Conservation (phyloP, 2,329 filamentous ascomycete genomes). For the Fusarium praegraminearum region DNA sequence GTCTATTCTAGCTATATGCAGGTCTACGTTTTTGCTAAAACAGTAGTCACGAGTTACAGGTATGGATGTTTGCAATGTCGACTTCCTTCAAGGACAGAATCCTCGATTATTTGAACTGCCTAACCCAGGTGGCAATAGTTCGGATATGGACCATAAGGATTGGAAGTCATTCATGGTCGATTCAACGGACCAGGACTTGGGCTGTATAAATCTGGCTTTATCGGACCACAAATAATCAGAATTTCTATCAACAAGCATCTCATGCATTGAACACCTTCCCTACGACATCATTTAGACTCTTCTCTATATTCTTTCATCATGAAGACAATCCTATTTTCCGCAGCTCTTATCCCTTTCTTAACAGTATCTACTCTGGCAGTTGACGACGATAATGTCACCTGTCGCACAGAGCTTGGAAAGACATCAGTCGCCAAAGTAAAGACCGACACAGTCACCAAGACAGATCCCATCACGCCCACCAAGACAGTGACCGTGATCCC, state of each 20-base stretch:
- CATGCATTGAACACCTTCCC: neutral
- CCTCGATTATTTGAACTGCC: neutral
- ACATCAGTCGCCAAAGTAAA: neutral
- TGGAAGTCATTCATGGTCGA: too few species aligned
- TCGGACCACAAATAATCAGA: too few species aligned
- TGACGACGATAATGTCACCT: neutral
- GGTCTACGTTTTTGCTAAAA: neutral
- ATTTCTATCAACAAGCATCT: neutral
- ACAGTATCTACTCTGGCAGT: neutral
- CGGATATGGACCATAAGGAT: neutral
- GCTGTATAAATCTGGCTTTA: neutral
- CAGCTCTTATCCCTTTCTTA: neutral
- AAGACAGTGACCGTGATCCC: constrained; percentile 7
- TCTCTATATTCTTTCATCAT: neutral
- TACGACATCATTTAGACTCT: too few species aligned
- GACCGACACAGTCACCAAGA: constrained; percentile 12
- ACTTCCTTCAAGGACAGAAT: neutral
- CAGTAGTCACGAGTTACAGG: too few species aligned
- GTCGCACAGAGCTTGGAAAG: constrained; percentile 17
- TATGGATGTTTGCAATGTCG: neutral
- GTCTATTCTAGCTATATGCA: neutral
- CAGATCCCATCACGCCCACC: neutral
- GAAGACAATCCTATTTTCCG: neutral
- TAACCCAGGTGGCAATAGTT: neutral
- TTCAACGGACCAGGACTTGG: rapidly evolving